phyloP scores from a whole-genome alignment of 441 rosid species.

The Jatropha podagrica region DNA sequence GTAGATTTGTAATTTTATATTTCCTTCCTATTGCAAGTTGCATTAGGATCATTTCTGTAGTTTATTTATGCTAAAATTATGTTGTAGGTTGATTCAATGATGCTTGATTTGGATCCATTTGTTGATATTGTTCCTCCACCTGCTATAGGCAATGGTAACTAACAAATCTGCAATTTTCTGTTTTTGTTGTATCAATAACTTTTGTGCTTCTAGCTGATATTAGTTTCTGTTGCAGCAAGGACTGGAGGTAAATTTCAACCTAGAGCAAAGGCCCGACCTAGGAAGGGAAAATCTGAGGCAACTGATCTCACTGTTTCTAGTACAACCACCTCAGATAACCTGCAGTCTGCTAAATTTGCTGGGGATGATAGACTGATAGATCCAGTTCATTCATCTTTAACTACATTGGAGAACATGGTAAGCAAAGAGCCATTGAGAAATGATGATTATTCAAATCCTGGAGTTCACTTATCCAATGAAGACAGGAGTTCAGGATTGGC shows the following conservation, averaged over 20 bases:
- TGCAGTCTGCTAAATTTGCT: conserved; percentile 5
- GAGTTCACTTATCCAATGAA: conserved; percentile 4
- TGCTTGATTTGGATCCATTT: conserved; percentile 27
- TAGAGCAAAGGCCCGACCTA: conserved; percentile 14
- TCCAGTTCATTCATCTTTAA: conserved; percentile 16
- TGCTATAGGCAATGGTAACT: conserved; percentile 15
- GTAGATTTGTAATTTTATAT: neutral
- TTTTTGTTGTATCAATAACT: neutral
- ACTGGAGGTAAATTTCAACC: conserved; percentile 29
- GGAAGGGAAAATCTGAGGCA: conserved; percentile 16
- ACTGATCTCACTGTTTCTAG: conserved; percentile 5
- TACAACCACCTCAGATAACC: conserved; percentile 5
- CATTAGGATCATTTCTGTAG: neutral
- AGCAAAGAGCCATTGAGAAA: conserved; percentile 13
- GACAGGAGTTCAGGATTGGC: neutral
- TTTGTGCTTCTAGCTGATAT: neutral
- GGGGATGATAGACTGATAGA: conserved; percentile 1
- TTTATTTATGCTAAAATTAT: conserved; percentile 4
- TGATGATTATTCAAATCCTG: conserved; percentile 7
- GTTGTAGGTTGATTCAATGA: conserved; percentile 21
- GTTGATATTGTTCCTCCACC: conserved; percentile 12
- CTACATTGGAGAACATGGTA: conserved; percentile 12
- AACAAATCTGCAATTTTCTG: neutral
- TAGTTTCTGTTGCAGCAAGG: conserved; percentile 18
- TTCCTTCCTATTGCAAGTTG: neutral